phyloP scores from a whole-genome alignment of 1,139 yeast genomes.

The Kodamaea fungicola region DNA sequence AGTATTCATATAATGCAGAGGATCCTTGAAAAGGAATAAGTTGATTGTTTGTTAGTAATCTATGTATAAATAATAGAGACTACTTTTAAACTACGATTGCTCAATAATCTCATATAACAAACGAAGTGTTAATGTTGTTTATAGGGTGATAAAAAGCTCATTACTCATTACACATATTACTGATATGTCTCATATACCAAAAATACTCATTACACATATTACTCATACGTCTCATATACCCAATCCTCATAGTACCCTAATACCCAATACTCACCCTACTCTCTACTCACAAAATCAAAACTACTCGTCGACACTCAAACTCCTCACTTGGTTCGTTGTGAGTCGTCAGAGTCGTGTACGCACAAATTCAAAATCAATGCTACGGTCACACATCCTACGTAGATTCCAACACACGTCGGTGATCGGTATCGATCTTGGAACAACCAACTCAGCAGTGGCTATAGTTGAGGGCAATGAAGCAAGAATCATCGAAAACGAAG shows the following conservation, averaged over 20 bases:
- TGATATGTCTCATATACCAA: neutral
- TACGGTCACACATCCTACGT: neutral
- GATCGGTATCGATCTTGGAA: slow-evolving; percentile 76
- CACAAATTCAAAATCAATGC: neutral
- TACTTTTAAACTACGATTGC: too few relatives aligned
- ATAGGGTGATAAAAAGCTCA: too few relatives aligned
- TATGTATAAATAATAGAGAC: too few relatives aligned
- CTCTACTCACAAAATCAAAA: too few relatives aligned
- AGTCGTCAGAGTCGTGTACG: too few relatives aligned
- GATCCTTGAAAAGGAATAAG: too few relatives aligned
- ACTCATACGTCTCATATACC: neutral
- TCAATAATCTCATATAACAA: too few relatives aligned
- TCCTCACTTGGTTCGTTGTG: too few relatives aligned
- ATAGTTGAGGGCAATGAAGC: slow-evolving; percentile 51
- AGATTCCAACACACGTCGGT: slow-evolving; percentile 29
- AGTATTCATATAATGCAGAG: too few relatives aligned
- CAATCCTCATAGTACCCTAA: neutral
- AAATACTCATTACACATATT: neutral
- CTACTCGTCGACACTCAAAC: too few relatives aligned
- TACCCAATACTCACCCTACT: neutral
- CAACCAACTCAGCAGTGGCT: slow-evolving; percentile 82
- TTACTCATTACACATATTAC: neutral
- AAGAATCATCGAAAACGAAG: slow-evolving; percentile 60
- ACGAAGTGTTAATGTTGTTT: too few relatives aligned
- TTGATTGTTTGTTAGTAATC: too few relatives aligned